Conservation (phyloP, 495 filamentous ascomycete species). For the Thozetella sp. region DNA sequence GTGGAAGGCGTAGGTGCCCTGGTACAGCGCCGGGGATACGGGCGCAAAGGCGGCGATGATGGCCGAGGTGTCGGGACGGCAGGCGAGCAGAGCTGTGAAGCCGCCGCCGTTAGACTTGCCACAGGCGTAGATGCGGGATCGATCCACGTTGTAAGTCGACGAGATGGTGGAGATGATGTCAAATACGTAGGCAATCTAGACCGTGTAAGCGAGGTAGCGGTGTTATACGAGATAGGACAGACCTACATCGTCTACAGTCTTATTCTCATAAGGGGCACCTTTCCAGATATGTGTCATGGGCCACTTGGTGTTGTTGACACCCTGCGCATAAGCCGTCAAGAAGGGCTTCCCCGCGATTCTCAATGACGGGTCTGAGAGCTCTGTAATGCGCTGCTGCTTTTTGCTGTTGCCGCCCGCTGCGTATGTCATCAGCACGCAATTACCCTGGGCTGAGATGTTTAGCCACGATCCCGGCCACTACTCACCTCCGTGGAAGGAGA, state of each 20-base stretch:
- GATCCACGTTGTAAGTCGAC: background rate
- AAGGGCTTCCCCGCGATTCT: background rate
- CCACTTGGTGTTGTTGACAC: background rate
- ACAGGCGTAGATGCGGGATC: background rate
- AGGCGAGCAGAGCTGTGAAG: background rate
- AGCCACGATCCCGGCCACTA: too few species aligned
- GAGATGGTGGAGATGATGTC: background rate
- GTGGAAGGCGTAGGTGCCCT: background rate
- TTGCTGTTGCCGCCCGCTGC: background rate
- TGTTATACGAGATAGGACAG: background rate
- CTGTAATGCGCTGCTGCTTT: background rate
- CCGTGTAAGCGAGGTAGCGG: background rate
- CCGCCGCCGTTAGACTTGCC: background rate
- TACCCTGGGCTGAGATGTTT: too few species aligned
- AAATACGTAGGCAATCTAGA: background rate
- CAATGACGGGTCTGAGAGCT: background rate
- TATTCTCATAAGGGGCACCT: background rate
- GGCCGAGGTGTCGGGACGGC: background rate
- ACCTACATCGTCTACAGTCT: background rate
- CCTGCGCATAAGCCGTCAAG: background rate
- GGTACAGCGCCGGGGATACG: background rate
- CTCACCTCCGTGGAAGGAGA: background rate
- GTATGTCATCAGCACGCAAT: too few species aligned
- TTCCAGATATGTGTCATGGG: background rate
- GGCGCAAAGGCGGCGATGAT: background rate